Evolutionary conservation across 306 rosid genomes (phyloP).

Genomic region (Citrullus mucosospermus): DNA sequence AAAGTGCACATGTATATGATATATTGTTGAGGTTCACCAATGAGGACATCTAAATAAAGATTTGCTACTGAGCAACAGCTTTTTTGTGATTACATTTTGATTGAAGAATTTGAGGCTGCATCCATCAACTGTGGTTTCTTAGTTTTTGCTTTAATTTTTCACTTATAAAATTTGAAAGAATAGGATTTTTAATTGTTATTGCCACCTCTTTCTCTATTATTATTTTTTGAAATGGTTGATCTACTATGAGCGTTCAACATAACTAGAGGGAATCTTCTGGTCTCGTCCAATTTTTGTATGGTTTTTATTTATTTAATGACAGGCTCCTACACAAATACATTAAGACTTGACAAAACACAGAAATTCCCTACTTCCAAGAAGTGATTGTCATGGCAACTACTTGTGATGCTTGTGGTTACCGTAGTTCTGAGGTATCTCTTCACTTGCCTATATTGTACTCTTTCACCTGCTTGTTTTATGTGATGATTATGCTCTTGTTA

Average conservation of each 20-base stretch:
- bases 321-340: background rate
- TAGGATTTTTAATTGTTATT: background rate
- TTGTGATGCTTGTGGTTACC: constrained; percentile 91
- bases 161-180: background rate
- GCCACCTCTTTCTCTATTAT: background rate
- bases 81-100: background rate
- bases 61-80: background rate
- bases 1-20: background rate
- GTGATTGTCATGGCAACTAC: constrained; percentile 96
- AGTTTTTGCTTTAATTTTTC: background rate
- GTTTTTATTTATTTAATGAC: background rate
- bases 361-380: constrained; percentile 96
- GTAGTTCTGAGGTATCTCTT: constrained; percentile 81
- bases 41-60: background rate
- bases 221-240: background rate
- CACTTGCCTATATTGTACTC: constrained; percentile 6
- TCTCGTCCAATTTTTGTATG: background rate
- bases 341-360: constrained; percentile 44
- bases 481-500: constrained; percentile 9
- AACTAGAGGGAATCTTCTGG: background rate
- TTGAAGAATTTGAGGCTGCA: background rate
- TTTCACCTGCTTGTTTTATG: constrained; percentile 9
- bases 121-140: background rate
- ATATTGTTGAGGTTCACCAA: background rate
- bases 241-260: background rate